Evolutionary conservation across 352 stramenopile genomes (phyloP).

Genomic region (Saprolegnia parasitica): DNA sequence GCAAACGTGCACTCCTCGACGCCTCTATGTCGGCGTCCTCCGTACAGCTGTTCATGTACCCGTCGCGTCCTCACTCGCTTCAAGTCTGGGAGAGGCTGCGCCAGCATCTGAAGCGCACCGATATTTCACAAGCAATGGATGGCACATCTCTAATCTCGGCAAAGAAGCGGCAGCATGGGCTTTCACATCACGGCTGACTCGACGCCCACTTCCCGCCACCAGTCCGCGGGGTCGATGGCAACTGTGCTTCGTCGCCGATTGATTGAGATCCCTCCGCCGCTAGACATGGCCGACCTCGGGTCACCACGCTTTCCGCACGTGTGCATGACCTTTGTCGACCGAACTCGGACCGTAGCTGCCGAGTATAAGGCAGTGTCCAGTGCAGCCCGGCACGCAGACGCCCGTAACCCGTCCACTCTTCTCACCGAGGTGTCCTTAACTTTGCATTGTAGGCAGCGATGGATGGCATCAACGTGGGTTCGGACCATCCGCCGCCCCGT

Average conservation of each 20-base stretch:
- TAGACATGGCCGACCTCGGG: neutral
- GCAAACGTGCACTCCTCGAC: no score
- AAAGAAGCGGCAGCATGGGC: neutral
- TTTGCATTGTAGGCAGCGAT: neutral
- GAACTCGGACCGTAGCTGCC: neutral
- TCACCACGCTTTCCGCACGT: neutral
- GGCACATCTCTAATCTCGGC: neutral
- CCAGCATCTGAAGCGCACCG: no score
- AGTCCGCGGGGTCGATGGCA: neutral
- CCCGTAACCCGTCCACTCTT: neutral
- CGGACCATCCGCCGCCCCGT: neutral
- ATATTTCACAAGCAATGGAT: neutral
- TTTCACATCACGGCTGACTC: neutral
- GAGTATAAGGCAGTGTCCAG: neutral
- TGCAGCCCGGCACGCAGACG: neutral
- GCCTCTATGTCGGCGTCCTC: no score
- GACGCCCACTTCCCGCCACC: neutral
- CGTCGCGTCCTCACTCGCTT: no score
- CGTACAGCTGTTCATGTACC: no score
- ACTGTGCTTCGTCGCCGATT: neutral
- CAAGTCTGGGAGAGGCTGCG: no score
- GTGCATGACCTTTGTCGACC: neutral
- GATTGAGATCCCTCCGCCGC: neutral
- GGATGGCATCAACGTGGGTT: neutral
- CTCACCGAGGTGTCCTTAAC: neutral